Conservation (phyloP, 2,329 filamentous ascomycete species). For the Podosphaera aphanis region DNA sequence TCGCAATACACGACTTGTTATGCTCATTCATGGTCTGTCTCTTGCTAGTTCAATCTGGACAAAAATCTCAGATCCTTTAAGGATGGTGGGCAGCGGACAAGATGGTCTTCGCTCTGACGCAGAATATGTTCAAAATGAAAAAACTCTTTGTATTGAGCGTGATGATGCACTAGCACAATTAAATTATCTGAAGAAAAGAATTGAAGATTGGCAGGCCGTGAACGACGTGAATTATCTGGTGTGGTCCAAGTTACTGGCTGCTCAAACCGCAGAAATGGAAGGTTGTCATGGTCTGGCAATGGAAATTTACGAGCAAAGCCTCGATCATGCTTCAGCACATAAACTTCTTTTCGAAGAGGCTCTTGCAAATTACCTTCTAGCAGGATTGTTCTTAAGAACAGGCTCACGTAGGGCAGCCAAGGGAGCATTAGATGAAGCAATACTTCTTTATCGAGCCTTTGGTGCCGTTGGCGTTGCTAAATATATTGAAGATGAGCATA, state of each 20-base stretch:
- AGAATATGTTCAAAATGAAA: constrained; percentile 12
- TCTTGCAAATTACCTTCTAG: constrained; percentile 49
- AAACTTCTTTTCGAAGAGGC: constrained; percentile 48
- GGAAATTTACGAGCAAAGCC: constrained; percentile 40
- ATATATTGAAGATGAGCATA: constrained; percentile 43
- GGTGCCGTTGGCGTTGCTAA: constrained; percentile 46
- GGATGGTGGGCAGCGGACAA: constrained; percentile 4
- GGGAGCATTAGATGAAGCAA: constrained; percentile 41
- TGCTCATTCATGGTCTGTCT: constrained; percentile 37
- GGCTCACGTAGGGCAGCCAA: constrained; percentile 44
- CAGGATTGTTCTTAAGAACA: constrained; percentile 42
- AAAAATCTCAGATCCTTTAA: constrained; percentile 11
- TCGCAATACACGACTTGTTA: constrained; percentile 30
- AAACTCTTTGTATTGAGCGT: constrained; percentile 21
- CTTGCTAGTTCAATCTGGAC: constrained; percentile 25
- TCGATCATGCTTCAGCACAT: constrained; percentile 49
- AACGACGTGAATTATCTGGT: constrained; percentile 48
- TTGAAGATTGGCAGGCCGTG: constrained; percentile 38
- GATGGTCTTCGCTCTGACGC: constrained; percentile 16
- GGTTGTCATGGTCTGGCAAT: constrained; percentile 34
- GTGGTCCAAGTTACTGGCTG: constrained; percentile 45
- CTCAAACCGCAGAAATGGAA: constrained; percentile 41
- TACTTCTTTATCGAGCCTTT: constrained; percentile 43
- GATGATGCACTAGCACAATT: constrained; percentile 29
- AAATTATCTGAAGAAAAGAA: constrained; percentile 30